A percentile compares a stretch with the other conserved stretches of the same genome.
Evolutionary conservation across 192 early-diverging fungal species (phyloP).

Genomic region (Backusella circina): DNA sequence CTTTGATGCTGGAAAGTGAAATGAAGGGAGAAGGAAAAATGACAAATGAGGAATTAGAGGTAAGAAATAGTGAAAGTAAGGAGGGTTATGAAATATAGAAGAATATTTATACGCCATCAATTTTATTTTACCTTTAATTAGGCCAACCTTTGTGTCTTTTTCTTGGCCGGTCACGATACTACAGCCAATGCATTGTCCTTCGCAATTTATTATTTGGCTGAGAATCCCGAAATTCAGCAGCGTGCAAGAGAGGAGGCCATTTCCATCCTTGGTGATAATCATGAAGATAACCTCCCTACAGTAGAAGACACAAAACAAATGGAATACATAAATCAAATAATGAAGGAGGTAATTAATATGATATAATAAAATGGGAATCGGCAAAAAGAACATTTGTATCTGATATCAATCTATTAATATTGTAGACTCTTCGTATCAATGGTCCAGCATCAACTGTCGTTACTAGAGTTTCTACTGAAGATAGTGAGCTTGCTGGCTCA

Average conservation of each 20-base stretch:
- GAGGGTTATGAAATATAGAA: not conserved
- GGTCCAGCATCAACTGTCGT: conserved; percentile 4
- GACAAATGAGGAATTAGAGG: not conserved
- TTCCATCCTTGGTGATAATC: conserved; percentile 46
- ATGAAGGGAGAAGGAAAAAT: not conserved
- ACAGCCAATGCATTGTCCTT: conserved; percentile 52
- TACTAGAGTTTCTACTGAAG: conserved; percentile 15
- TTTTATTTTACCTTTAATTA: not conserved
- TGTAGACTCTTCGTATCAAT: conserved; percentile 6
- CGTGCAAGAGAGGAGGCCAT: conserved; percentile 52
- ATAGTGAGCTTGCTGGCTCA: conserved; percentile 11
- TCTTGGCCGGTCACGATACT: conserved; percentile 56
- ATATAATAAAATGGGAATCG: too few relatives aligned
- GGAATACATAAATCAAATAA: conserved; percentile 45
- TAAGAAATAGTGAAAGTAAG: not conserved
- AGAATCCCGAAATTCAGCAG: conserved; percentile 45
- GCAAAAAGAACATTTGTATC: too few relatives aligned
- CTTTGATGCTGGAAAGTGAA: conserved; percentile 21
- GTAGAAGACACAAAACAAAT: conserved; percentile 51
- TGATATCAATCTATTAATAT: not conserved
- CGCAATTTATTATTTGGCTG: conserved; percentile 46
- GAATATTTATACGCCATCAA: not conserved
- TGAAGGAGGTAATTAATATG: conserved; percentile 38
- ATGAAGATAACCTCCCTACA: conserved; percentile 44
- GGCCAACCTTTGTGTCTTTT: conserved; percentile 39